A percentile compares a stretch with the other conserved stretches of the same genome.
These are phyloP conservation scores for Monilinia fructicola DNA, from an alignment of 2,329 filamentous ascomycete species.

Conservation along the genomic window DNA sequence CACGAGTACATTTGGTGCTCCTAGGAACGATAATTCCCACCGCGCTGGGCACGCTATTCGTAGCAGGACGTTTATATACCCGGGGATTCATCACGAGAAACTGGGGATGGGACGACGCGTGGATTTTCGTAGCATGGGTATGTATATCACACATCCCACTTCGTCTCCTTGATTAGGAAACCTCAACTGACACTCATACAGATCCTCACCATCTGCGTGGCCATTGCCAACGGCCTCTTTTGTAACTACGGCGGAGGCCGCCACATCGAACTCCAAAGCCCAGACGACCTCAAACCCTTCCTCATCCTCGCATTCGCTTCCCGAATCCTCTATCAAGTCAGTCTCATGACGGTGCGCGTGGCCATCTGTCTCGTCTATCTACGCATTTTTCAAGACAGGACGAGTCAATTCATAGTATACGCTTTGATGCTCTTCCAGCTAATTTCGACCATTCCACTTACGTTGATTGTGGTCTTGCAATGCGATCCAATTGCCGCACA, in stretches of 20 bases:
- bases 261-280: neutral
- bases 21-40: neutral
- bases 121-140: conserved; percentile 7
- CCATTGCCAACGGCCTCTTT: neutral
- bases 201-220: neutral
- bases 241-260: neutral
- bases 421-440: neutral
- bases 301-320: neutral
- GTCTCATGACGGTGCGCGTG: neutral
- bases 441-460: neutral
- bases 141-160: neutral
- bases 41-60: neutral
- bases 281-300: neutral
- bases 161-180: neutral
- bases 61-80: conserved; percentile 11
- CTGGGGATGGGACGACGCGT: conserved; percentile 5
- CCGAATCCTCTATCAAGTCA: conserved; percentile 4
- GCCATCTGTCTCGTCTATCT: conserved; percentile 1
- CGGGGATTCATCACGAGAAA: conserved; percentile 10
- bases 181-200: neutral
- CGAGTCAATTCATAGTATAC: conserved; percentile 3
- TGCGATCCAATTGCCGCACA: neutral
- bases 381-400: conserved; percentile 13
- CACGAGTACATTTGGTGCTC: conserved; percentile 7
- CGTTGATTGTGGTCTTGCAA: conserved; percentile 9